phyloP scores from a whole-genome alignment of 139 green algal species.

The Mesostigma viride region DNA sequence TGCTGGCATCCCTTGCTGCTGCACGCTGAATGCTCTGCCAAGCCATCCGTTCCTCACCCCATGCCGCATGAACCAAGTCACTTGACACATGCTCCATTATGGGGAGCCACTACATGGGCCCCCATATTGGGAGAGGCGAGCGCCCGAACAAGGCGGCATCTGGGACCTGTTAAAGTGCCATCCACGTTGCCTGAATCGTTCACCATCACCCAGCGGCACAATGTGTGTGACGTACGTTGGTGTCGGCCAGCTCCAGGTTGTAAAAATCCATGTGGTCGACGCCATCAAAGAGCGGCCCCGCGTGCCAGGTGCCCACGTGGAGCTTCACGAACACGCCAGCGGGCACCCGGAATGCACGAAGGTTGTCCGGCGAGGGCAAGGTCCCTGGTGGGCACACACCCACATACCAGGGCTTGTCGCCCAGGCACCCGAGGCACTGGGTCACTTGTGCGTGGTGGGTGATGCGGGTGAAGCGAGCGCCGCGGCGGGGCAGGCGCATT shows the following conservation, averaged over 20 bases:
- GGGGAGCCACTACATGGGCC: too few species aligned
- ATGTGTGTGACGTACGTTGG: conserved; percentile 52
- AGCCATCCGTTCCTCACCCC: too few species aligned
- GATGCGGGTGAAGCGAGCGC: conserved; percentile 67
- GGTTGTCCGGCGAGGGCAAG: conserved; percentile 14
- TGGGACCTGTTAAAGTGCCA: too few species aligned
- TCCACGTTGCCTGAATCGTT: not conserved
- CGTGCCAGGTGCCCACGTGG: conserved; percentile 63
- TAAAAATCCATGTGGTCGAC: conserved; percentile 68
- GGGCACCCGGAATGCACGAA: conserved; percentile 45
- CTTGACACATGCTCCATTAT: too few species aligned
- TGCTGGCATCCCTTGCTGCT: too few species aligned
- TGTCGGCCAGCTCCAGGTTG: conserved; percentile 90
- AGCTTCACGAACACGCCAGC: conserved; percentile 63
- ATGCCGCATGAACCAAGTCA: too few species aligned
- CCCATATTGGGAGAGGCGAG: too few species aligned
- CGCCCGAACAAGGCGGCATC: too few species aligned
- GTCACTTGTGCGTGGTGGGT: conserved; percentile 74
- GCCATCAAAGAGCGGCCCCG: conserved; percentile 55
- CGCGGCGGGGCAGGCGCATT: conserved; percentile 62
- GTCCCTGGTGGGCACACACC: not conserved
- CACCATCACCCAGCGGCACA: not conserved
- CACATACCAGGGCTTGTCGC: conserved; percentile 37
- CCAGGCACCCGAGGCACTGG: conserved; percentile 41
- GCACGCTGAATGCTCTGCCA: too few species aligned